Base-by-base conservation (phyloP, 441 rosid species). In the Jatropha podagrica region DNA sequence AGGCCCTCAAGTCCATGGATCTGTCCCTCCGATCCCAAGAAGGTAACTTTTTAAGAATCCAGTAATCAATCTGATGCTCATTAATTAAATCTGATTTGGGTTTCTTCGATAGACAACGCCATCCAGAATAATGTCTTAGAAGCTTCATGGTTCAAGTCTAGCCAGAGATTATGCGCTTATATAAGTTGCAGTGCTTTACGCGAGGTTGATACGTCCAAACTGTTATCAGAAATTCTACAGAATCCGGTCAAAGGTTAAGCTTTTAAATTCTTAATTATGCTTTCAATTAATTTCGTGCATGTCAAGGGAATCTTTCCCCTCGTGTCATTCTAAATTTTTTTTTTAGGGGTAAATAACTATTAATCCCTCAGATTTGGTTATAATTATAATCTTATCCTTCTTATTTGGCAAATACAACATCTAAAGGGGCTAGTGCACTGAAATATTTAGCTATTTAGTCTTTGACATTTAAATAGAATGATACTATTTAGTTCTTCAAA, bases 121-220 rank as follows among this genome's bases (percentile, higher is more conserved):
- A 91, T 93, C 71, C 94, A 92, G 85, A 88, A 73, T 23, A 78
- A 82, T 79, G 87, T 92, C 73, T 77, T 89, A 78, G 92, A 88
- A 79, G 85, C 97, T 78, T 91, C 91, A 5, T 92, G 92, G 98
- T 92, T 93, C 81, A 91, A 86, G 80, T 92, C 94, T 58, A 80
- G 92, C 74, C 65, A 69, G 86, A 78, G 95, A 52, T 71, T 96
- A 75, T 92, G 99, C 75, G 97, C 97, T 71, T 92, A 92, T 79
- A 85, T 92, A 77, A 89, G 95, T 84, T 93, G 98, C 87, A 86
- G 83, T 62, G 84, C 95, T 69, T 77, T 93, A 65, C 81, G 89
- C 41, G 99, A 95, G 85, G 97, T 95, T 18, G 89, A 92, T 71
- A 91, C 97, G 46, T 91, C 88, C 4, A 87, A 73, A 71, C 76